Evolutionary conservation across 1,139 yeast species (phyloP), one percentile per base, ranked within the genome.

Genomic region (Candida sp.): DNA sequence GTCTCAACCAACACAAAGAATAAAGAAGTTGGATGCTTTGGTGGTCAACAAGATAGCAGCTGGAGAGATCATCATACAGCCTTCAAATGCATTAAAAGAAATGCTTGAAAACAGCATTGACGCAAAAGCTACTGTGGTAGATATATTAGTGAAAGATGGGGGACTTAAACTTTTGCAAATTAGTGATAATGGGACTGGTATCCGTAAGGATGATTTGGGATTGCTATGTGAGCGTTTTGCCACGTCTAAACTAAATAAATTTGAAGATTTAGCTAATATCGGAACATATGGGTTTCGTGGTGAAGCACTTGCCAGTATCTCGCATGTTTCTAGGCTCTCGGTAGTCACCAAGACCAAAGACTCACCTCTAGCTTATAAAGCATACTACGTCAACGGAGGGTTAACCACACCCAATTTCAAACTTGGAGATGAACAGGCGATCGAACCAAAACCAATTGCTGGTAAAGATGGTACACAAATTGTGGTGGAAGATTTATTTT

Each of bases 11-110:
- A 7, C 27, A 39, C 23, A 39, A 43, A 41, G 33, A 38, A 68
- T 67, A 36, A 57, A 68, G 55, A 73, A 77, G 41, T 73, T 89
- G 9, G 90, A 84, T 34, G 67, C 67, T 23, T 58, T 77, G 4
- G 98, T 91, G 30, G 87, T 95, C 42, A 91, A 89, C 61, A 78
- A 85, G 47, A 93, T 95, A 25, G 99, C 99, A 0, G 99, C 99
- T 1, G 99, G 99, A 0, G 99, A 95, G 66, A 89, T 95, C 65
- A 88, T 95, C 46, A 78, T 91, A 32, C 95, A 91, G 5, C 99
- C 99, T 0, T 87, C 95, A 2, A 93, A 93, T 54, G 82, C 84
- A 0, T 60, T 79, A 29, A 79, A 79, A 52, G 84, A 79, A 54
- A 57, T 79, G 57, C 57, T 79, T 38, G 84, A 79, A 51, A 79